phyloP scores from a whole-genome alignment of 495 filamentous ascomycete genomes.

The Aspergillus steynii region DNA sequence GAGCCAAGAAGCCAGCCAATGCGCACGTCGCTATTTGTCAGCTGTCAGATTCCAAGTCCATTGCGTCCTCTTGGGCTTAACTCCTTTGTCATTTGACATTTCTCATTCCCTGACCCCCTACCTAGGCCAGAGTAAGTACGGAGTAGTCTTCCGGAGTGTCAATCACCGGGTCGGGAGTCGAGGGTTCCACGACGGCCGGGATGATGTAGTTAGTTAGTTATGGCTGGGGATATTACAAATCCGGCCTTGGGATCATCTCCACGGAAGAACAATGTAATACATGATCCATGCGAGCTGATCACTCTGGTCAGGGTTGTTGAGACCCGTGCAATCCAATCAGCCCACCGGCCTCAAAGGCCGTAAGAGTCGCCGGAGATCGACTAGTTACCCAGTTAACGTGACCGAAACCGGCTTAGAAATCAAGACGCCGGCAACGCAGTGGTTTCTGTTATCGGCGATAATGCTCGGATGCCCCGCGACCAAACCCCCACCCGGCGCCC shows the following conservation, averaged over 20 bases:
- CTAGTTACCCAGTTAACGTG: neutral
- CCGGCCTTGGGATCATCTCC: neutral
- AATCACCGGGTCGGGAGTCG: too few relatives aligned
- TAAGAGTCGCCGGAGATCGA: too few relatives aligned
- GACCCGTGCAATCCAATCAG: too few relatives aligned
- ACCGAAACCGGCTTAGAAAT: neutral
- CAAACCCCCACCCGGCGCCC: conserved; percentile 13
- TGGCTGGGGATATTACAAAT: neutral
- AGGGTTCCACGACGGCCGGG: neutral
- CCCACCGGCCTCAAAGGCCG: too few relatives aligned
- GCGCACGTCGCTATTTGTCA: neutral
- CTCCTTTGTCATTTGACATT: too few relatives aligned
- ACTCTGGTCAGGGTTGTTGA: too few relatives aligned
- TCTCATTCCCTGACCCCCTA: too few relatives aligned
- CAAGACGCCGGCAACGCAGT: neutral
- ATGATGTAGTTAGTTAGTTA: too few relatives aligned
- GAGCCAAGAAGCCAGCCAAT: neutral
- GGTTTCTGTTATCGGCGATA: neutral
- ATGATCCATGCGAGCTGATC: neutral
- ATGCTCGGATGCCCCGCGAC: conserved; percentile 6
- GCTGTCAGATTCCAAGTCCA: too few relatives aligned
- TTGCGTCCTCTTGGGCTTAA: too few relatives aligned
- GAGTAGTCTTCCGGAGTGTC: neutral
- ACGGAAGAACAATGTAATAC: neutral
- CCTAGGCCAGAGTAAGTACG: too few relatives aligned